A percentile compares a stretch with the other conserved stretches of the same genome.
These are phyloP conservation scores for Glonium stellatum DNA, from an alignment of 495 filamentous ascomycete species.

Conservation along the genomic window DNA sequence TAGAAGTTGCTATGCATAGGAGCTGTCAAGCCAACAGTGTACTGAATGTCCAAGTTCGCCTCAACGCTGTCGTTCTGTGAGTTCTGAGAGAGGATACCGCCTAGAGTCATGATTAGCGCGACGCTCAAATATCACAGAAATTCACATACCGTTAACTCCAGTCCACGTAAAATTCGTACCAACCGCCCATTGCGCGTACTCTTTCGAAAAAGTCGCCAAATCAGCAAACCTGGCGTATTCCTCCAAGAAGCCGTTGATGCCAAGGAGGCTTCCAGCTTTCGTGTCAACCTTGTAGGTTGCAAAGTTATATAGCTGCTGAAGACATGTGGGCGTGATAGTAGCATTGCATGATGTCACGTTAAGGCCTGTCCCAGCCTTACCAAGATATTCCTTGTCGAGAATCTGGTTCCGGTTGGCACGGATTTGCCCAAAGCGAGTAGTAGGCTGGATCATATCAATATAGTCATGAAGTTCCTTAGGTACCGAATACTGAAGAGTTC, in stretches of 20 bases:
- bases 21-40: constrained; percentile 52
- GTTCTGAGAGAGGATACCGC: constrained; percentile 23
- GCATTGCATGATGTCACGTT: constrained; percentile 43
- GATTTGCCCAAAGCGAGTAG: constrained; percentile 50
- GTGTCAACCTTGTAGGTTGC: constrained; percentile 43
- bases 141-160: constrained; percentile 48
- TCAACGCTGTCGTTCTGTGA: constrained; percentile 47
- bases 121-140: neutral
- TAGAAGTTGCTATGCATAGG: constrained; percentile 59
- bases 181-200: constrained; percentile 41
- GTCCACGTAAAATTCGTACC: constrained; percentile 57
- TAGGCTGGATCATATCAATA: constrained; percentile 55
- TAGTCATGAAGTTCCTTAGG: constrained; percentile 46
- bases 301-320: constrained; percentile 56
- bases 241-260: constrained; percentile 56
- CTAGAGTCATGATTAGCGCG: constrained; percentile 44
- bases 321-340: constrained; percentile 51
- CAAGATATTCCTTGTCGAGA: constrained; percentile 17
- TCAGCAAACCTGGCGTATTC: constrained; percentile 37
- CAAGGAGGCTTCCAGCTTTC: constrained; percentile 46
- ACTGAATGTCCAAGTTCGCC: constrained; percentile 73
- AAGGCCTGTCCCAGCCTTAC: constrained; percentile 5
- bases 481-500: constrained; percentile 59
- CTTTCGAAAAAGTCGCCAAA: constrained; percentile 27
- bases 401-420: constrained; percentile 24